Conservation (phyloP, 495 filamentous ascomycete genomes). For the Penicillium egyptiacum region DNA sequence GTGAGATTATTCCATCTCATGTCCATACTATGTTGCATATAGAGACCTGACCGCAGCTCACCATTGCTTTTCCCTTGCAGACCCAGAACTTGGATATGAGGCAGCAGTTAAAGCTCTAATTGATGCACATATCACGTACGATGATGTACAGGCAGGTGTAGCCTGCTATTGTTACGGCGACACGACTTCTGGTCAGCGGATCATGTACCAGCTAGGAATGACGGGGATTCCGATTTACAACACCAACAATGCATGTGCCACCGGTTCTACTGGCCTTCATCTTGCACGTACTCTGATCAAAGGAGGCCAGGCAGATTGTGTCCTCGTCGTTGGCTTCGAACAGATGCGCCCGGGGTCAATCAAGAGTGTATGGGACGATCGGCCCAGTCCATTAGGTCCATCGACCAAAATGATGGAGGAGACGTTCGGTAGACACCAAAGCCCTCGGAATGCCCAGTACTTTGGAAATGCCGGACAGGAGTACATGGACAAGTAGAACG, state of each 20-base stretch:
- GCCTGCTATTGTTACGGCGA: slow-evolving; percentile 90
- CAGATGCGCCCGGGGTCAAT: slow-evolving; percentile 75
- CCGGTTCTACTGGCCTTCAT: slow-evolving; percentile 73
- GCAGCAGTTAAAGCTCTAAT: slow-evolving; percentile 67
- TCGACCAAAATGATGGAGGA: slow-evolving; percentile 27
- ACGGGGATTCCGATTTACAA: slow-evolving; percentile 84
- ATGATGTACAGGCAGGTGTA: slow-evolving; percentile 79
- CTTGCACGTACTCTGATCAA: slow-evolving; percentile 70
- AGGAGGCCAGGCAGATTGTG: slow-evolving; percentile 67
- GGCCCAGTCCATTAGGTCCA: slow-evolving; percentile 22
- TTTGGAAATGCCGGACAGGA: slow-evolving; percentile 85
- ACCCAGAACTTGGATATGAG: slow-evolving; percentile 27
- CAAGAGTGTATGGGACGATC: slow-evolving; percentile 29
- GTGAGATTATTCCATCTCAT: neutral
- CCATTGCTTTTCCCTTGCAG: neutral
- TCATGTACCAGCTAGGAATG: slow-evolving; percentile 93
- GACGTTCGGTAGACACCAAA: slow-evolving; percentile 18
- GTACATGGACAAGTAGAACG: slow-evolving; percentile 74
- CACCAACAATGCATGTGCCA: slow-evolving; percentile 87
- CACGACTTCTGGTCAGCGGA: slow-evolving; percentile 66
- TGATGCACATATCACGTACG: slow-evolving; percentile 83
- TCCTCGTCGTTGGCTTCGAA: slow-evolving; percentile 85
- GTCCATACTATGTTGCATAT: too few species aligned
- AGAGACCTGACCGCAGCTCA: neutral
- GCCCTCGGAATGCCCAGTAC: slow-evolving; percentile 70